Evolutionary conservation across 192 early-diverging fungal genomes (phyloP).

Genomic region (Backusella australiensis): DNA sequence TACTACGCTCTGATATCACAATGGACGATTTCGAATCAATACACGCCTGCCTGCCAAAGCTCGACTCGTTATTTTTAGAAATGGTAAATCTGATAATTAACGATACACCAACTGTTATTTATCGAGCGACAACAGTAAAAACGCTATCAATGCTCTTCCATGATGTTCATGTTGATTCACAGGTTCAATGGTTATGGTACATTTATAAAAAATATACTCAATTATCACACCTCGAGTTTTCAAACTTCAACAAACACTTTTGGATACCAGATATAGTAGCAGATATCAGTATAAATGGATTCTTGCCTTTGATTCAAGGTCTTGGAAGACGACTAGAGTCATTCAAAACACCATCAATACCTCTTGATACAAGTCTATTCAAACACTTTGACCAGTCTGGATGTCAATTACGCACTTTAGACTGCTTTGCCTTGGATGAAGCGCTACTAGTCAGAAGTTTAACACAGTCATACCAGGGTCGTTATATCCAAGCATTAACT

Average conservation of each 20-base stretch:
- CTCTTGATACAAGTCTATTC: not conserved
- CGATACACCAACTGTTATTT: not conserved
- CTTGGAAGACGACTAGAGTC: not conserved
- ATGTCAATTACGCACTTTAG: not conserved
- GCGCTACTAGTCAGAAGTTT: not conserved
- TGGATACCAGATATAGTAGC: not conserved
- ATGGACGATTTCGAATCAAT: conserved; percentile 1
- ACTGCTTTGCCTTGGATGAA: not conserved
- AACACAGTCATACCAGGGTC: not conserved
- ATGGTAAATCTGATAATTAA: not conserved
- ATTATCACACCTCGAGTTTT: not conserved
- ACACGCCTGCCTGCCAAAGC: not conserved
- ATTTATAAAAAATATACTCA: conserved; percentile 3
- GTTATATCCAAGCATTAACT: not conserved
- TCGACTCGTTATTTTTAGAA: not conserved
- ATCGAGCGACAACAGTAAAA: not conserved
- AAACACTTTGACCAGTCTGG: not conserved
- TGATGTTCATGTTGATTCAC: not conserved
- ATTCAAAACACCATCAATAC: not conserved
- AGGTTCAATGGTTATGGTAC: not conserved
- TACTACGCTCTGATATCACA: conserved; percentile 4
- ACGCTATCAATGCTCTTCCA: not conserved
- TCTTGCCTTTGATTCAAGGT: not conserved
- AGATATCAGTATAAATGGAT: not conserved
- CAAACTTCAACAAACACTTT: not conserved